A percentile compares a stretch with the other conserved stretches of the same genome.
These are phyloP conservation scores for Aspergillus sojae DNA, from an alignment of 2,329 filamentous ascomycete species.

Conservation along the genomic window DNA sequence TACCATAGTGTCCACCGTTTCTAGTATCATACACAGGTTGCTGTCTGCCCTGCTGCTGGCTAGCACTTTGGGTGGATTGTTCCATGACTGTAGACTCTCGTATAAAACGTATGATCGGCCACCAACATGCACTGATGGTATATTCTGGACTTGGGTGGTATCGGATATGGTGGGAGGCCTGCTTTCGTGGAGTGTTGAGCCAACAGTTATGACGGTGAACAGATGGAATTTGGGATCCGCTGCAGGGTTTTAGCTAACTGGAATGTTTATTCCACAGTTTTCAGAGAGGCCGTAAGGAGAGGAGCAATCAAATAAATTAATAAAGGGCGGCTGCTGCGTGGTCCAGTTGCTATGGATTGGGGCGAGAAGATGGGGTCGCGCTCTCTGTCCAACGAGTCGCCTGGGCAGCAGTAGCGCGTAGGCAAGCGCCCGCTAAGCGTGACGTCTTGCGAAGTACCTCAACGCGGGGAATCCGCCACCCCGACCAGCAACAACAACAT, in stretches of 20 bases:
- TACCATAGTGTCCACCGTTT: constrained; percentile 79
- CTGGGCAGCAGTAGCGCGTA: constrained; percentile 3
- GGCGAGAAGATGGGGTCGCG: background rate
- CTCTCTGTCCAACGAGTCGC: background rate
- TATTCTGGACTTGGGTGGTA: background rate
- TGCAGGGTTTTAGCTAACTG: too few species aligned
- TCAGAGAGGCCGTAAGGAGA: background rate
- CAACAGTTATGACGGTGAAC: background rate
- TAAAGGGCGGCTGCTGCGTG: background rate
- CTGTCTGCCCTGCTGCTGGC: constrained; percentile 62
- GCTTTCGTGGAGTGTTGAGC: background rate
- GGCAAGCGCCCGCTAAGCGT: constrained; percentile 15
- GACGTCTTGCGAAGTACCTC: constrained; percentile 19
- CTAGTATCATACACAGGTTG: constrained; percentile 71
- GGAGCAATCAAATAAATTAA: background rate
- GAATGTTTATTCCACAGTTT: background rate
- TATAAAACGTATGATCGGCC: background rate
- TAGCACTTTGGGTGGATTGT: constrained; percentile 55
- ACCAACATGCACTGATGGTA: background rate
- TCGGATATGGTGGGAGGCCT: background rate
- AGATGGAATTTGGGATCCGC: background rate
- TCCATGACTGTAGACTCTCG: constrained; percentile 51
- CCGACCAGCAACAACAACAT: constrained; percentile 10
- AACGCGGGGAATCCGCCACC: constrained; percentile 1
- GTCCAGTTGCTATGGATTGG: background rate